Evolutionary conservation across 352 stramenopile species (phyloP).

Genomic region (Phytophthora syringae): DNA sequence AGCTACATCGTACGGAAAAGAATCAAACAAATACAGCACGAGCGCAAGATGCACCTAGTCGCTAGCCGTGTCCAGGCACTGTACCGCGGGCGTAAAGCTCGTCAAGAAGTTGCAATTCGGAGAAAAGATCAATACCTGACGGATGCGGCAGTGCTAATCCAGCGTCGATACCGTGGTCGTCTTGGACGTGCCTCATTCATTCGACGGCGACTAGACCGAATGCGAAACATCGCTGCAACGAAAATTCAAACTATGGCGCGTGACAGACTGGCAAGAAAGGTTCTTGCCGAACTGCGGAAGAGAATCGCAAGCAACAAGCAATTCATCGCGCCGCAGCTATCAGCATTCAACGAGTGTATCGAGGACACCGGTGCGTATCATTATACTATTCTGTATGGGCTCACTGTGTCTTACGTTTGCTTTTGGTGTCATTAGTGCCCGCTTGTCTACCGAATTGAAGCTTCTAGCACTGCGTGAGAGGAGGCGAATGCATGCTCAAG

Average conservation of each 20-base stretch:
- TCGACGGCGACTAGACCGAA: conserved; percentile 60
- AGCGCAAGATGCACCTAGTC: conserved; percentile 41
- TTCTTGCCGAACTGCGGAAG: conserved; percentile 41
- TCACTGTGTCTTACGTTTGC: neutral
- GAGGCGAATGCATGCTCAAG: conserved; percentile 53
- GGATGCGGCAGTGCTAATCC: conserved; percentile 62
- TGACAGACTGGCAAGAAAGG: conserved; percentile 43
- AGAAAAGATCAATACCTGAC: conserved; percentile 37
- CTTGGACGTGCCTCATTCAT: conserved; percentile 71
- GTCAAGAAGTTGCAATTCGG: conserved; percentile 37
- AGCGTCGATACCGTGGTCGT: conserved; percentile 72
- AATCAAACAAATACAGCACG: conserved; percentile 18
- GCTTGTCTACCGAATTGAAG: conserved; percentile 75
- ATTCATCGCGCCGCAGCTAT: conserved; percentile 52
- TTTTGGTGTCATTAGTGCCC: conserved; percentile 36
- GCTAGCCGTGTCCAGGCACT: conserved; percentile 67
- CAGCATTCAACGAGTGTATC: conserved; percentile 77
- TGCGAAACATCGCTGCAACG: conserved; percentile 46
- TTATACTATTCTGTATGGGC: neutral
- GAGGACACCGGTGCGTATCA: conserved; percentile 59
- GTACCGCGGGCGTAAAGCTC: conserved; percentile 58
- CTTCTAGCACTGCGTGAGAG: conserved; percentile 65
- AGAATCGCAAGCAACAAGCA: conserved; percentile 32
- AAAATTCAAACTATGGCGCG: conserved; percentile 67
- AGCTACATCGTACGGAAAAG: conserved; percentile 46